Evolutionary conservation across 768 basidiomycete genomes (phyloP), one percentile per base, ranked within the genome.

Genomic region (Pholiota molesta): DNA sequence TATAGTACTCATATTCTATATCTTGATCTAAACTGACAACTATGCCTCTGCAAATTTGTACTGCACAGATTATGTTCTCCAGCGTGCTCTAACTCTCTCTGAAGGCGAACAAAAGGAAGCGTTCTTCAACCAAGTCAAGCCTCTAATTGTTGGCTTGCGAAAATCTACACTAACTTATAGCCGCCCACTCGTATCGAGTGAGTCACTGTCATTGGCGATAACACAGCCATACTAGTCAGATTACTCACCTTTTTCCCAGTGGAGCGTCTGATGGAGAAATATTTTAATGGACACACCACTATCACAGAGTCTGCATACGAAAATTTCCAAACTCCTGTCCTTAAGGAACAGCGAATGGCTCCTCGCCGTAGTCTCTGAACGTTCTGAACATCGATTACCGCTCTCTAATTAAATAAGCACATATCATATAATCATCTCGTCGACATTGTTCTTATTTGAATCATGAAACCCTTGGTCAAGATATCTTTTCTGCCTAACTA

Each of bases 111-210:
- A 96, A 76, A 86, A 84, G 73, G 87, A 89, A 53, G 71, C 73
- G 11, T 74, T 96, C 35, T 83, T 88, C 65, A 78, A 71, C 62
- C 81, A 82, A 66, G 85, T 94, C 31, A 82, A 84, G 39, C 86
- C 88, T 19, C 86, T 93, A 64, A 78, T 96, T 26, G 77, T 79
- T 33, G 85, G 76, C 71, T 89, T 95, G 81, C 86, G 89, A 55
- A 82, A 84, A 68, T 87, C 86, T 68, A 87, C 90, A 28, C 87
- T 85, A 64, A 82, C 85, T 23, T 89, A 91, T 73, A 89, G 84
- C 77, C 92, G 92, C 76, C 93, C 95, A 69, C 83, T 96, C 55
- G 81, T 83, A 55, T 86, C 92, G 44, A 92, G 92, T 94, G 73
- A 63, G 92, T 73, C 23, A n/a, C 26, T 55, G 14, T 40, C 26